Evolutionary conservation across 139 green algal genomes (phyloP), one percentile per base, ranked within the genome.

Genomic region (Chlorella sp.): DNA sequence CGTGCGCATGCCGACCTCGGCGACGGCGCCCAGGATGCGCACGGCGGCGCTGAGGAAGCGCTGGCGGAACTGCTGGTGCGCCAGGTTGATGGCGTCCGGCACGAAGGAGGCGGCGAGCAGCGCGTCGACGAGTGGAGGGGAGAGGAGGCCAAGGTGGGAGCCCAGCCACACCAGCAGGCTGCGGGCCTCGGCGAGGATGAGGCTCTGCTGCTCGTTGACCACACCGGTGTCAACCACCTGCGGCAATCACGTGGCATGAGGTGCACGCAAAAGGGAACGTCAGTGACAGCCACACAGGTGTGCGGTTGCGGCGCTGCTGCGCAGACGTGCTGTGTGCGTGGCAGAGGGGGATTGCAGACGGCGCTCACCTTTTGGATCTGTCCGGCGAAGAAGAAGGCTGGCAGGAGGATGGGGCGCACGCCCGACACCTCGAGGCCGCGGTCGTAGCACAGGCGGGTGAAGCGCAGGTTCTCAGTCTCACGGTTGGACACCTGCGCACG

Each of bases 321-420:
- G n/a, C n/a, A n/a, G n/a, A n/a, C n/a, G n/a, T n/a, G n/a, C n/a
- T n/a, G n/a, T n/a, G n/a, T n/a, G n/a, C n/a, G n/a, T n/a, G n/a
- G n/a, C n/a, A n/a, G n/a, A n/a, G n/a, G n/a, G n/a, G n/a, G n/a
- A n/a, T n/a, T n/a, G n/a, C n/a, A n/a, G n/a, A n/a, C 35, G 61
- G 66, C n/a, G n/a, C n/a, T n/a, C n/a, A n/a, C n/a, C 62, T 75
- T 75, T 2, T 67, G 68, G 31, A 88, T 80, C 76, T 91, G 86
- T 30, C 86, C 86, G 49, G 84, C 86, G 62, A 90, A 91, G 74
- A 91, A 91, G 78, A 91, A 90, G 24, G 88, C 75, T 61, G 86
- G 86, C 60, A 91, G 70, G 75, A 91, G 85, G 70, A 91, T 85
- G 49, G 86, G 86, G 10, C 85, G 76, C 78, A 91, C 82, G 61